Evolutionary conservation across 1,139 yeast genomes (phyloP), one percentile per base, ranked within the genome.

Genomic region (Pichia sp.): DNA sequence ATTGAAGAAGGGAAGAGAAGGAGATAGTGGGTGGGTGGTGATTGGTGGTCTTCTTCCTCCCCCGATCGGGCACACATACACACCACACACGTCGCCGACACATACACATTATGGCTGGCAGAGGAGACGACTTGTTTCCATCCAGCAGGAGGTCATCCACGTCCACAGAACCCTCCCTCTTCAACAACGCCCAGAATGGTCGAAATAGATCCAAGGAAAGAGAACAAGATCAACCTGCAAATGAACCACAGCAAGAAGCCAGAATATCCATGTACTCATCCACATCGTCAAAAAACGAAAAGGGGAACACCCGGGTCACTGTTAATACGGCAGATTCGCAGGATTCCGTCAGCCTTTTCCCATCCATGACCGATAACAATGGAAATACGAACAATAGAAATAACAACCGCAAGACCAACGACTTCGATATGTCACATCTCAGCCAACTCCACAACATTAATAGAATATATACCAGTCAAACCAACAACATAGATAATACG

Each of bases 291-390:
- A 15, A 27, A 10, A 11, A 18, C n/a, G 43, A 21, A 5, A 40
- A 40, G 19, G 15, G 6, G 18, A 17, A 33, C 17, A 6, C 36
- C 8, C 14, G 17, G 4, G 24, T 38, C n/a, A 38, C 40, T 4
- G 34, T 38, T 7, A 21, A 9, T 15, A 14, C 22, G 11, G 14
- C 18, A 7, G 28, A 38, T 20, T 15, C 20, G 15, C 24, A 11
- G 3, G 40, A 35, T 4, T n/a, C 39, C 4, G n/a, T 28, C 15
- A 42, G 45, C 22, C 27, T 42, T 12, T 42, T 42, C 40, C 45
- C 45, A 5, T 30, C 40, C 4, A 42, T 42, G 35, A 32, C 17
- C 17, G 15, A 11, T n/a, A 17, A 17, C 15, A 17, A 38, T 32
- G 10, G 15, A 22, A 38, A 38, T 3, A n/a, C 17, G 7, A 38